Evolutionary conservation across 495 filamentous ascomycete genomes (phyloP), one percentile per base, ranked within the genome.

Genomic region (Tuber magnatum): DNA sequence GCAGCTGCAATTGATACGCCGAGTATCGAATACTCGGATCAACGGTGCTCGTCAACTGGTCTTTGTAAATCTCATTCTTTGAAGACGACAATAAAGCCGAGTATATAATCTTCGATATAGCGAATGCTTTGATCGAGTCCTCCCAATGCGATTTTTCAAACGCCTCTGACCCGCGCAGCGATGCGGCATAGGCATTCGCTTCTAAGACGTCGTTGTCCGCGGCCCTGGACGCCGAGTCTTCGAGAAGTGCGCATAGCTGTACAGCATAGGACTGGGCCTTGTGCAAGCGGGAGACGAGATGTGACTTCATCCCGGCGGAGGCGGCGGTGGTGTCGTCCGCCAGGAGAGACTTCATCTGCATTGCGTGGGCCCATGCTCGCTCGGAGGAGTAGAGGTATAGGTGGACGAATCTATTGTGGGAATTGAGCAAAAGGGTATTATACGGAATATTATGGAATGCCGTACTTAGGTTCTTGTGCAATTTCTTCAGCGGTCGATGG

Each of bases 1-100:
- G 91, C 12, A 96, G 86, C 81, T 93, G 92, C 83, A 91, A 85
- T 82, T 97, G 92, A 84, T 98, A 98, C 8, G 96, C 94, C 4
- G 93, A 93, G 84, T 94, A 98, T 71, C 94, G 90, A 77, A 98
- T 91, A 74, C 94, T 97, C 10, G 94, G 94, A 80, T 99, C 96
- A 70, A 97, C 90, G 39, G 91, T 97, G 75, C 90, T 90, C 20
- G 91, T 89, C 46, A 98, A 85, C 28, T 97, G 87, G 68, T 99
- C 95, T 72, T 91, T 91, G 84, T 92, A 96, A 68, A 92, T 85
- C 80, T 97, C 95, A 28, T 85, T 85, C 79, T 90, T 91, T 22
- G 88, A 87, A 24, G 83, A 81, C 40, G 51, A 70, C 18, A 77
- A 69, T 22, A 99, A 85, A 2, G 91, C 88, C 65, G 87, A 89